These are phyloP conservation scores for Debaryomyces sp. DNA, from an alignment of 1,139 yeast species.

Conservation along the genomic window DNA sequence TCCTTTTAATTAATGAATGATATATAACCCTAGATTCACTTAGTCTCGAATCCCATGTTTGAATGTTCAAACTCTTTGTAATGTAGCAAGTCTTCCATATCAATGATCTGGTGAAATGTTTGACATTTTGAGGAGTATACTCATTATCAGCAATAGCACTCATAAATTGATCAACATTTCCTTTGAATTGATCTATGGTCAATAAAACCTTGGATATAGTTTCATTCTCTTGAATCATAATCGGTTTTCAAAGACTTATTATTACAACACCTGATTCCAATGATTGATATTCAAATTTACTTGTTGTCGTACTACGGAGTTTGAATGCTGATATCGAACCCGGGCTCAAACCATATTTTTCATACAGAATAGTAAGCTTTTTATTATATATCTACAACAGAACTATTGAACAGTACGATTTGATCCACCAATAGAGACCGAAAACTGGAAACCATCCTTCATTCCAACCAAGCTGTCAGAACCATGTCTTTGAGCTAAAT, in stretches of 20 bases:
- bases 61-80: slow-evolving; percentile 41
- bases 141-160: slow-evolving; percentile 37
- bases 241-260: not conserved
- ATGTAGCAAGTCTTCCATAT: slow-evolving; percentile 45
- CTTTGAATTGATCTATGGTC: slow-evolving; percentile 42
- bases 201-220: slow-evolving; percentile 41
- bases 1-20: slow-evolving; percentile 34
- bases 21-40: slow-evolving; percentile 37
- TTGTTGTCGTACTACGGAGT: not conserved
- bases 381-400: not conserved
- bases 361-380: not conserved
- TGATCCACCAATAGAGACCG: slow-evolving; percentile 49
- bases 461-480: slow-evolving; percentile 30
- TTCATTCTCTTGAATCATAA: slow-evolving; percentile 37
- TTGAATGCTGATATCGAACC: not conserved
- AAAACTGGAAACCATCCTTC: slow-evolving; percentile 51
- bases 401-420: slow-evolving; percentile 19
- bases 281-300: not conserved
- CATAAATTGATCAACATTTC: slow-evolving; percentile 31
- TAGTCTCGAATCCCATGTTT: slow-evolving; percentile 36
- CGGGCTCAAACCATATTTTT: slow-evolving; percentile 2
- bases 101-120: slow-evolving; percentile 34
- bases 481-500: slow-evolving; percentile 34
- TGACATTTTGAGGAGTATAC: slow-evolving; percentile 25
- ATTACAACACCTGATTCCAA: not conserved